Evolutionary conservation across 2,329 filamentous ascomycete species (phyloP).

Genomic region (Diaporthe sp.): DNA sequence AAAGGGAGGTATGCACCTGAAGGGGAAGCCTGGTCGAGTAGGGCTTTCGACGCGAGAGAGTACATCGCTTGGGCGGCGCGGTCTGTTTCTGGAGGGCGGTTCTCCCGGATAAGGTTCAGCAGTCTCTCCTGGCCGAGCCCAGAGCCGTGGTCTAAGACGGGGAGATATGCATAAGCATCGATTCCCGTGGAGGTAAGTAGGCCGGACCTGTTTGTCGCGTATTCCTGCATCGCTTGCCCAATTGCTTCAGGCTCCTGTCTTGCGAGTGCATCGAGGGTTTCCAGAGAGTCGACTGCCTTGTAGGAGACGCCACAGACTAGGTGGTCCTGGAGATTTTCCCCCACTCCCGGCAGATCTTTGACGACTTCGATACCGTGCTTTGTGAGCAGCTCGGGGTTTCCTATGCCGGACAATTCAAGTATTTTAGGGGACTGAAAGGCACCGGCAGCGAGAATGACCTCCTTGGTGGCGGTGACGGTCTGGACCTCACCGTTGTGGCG

Average conservation of each 20-base stretch:
- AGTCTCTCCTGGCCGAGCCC: too few species aligned
- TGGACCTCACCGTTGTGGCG: background rate
- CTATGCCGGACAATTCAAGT: slow-evolving; percentile 16
- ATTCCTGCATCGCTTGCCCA: background rate
- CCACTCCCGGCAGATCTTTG: background rate
- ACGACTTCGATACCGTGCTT: background rate
- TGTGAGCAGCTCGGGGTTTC: background rate
- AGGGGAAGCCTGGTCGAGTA: background rate
- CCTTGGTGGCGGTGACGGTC: slow-evolving; percentile 48
- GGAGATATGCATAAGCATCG: slow-evolving; percentile 8
- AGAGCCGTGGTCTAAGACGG: background rate
- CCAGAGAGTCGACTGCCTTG: background rate
- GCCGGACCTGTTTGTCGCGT: background rate
- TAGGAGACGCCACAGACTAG: background rate
- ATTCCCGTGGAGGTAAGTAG: background rate
- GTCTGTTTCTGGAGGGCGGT: too few species aligned
- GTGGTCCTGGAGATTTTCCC: slow-evolving; percentile 29
- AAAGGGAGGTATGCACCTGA: background rate
- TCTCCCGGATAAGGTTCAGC: too few species aligned
- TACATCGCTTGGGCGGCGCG: too few species aligned
- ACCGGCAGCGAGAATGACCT: slow-evolving; percentile 26
- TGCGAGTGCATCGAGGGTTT: background rate
- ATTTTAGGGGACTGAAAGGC: slow-evolving; percentile 26
- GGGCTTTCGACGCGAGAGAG: too few species aligned
- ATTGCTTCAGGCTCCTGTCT: slow-evolving; percentile 8